Conservation (phyloP, 345 rosid genomes). For the Mercurialis annua region DNA sequence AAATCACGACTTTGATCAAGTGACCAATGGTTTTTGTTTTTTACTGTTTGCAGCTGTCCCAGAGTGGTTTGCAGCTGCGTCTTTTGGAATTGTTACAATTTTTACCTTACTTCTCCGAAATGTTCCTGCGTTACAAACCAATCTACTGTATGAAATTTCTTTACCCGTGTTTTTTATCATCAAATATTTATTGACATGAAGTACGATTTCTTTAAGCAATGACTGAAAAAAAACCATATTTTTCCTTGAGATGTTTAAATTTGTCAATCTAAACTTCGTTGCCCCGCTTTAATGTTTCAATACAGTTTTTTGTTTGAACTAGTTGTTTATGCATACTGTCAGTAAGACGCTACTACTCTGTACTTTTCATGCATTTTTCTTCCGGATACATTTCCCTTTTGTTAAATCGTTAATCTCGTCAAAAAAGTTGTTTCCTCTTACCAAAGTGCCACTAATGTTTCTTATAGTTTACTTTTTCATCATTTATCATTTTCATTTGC, state of each 20-base stretch:
- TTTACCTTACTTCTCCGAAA: constrained; percentile 83
- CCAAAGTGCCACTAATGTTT: not conserved
- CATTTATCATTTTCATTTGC: not conserved
- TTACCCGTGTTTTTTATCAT: constrained; percentile 8
- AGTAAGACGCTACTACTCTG: not conserved
- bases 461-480: not conserved
- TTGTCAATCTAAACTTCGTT: not conserved
- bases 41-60: constrained; percentile 68
- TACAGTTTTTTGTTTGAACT: not conserved
- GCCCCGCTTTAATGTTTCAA: not conserved
- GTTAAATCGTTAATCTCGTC: not conserved
- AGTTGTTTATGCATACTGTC: not conserved
- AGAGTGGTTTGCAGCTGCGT: constrained; percentile 95
- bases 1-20: not conserved
- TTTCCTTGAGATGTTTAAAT: constrained; percentile 6
- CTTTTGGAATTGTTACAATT: constrained; percentile 81
- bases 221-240: not conserved
- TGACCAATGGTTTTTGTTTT: not conserved
- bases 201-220: not conserved
- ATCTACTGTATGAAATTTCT: constrained; percentile 58
- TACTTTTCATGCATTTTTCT: not conserved
- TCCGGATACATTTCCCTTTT: not conserved
- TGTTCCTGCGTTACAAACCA: constrained; percentile 81
- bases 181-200: not conserved
- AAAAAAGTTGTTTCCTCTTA: not conserved